Conservation (phyloP, 2,329 filamentous ascomycete genomes). For the Verticillium dahliae region DNA sequence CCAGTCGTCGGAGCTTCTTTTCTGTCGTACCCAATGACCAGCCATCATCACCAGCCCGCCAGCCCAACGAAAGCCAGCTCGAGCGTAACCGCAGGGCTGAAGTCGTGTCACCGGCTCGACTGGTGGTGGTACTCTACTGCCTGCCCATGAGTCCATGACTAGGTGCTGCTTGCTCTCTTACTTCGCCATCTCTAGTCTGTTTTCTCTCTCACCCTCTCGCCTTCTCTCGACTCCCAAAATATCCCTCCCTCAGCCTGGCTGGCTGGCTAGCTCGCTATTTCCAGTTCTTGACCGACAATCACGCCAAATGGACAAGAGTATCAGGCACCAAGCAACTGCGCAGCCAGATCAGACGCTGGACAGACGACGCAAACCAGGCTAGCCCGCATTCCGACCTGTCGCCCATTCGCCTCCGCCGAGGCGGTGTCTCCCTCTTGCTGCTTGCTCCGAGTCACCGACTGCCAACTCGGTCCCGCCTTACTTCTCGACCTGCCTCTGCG, state of each 20-base stretch:
- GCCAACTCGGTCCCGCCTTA: not conserved
- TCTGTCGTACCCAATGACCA: not conserved
- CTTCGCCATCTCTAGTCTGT: not conserved
- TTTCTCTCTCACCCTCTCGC: not conserved
- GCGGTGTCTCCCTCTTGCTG: not conserved
- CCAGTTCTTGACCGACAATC: not conserved
- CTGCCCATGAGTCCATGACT: too few relatives aligned
- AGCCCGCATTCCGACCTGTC: not conserved
- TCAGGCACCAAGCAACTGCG: not conserved
- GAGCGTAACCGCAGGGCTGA: not conserved
- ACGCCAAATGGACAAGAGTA: not conserved
- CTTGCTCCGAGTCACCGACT: not conserved
- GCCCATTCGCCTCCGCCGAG: not conserved
- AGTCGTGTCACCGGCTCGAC: not conserved
- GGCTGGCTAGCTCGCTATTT: not conserved
- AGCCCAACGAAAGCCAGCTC: not conserved
- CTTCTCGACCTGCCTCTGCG: not conserved
- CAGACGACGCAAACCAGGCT: not conserved
- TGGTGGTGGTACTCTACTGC: too few relatives aligned
- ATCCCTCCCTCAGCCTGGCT: not conserved
- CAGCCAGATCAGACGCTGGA: not conserved
- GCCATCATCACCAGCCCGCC: not conserved
- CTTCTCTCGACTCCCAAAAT: not conserved
- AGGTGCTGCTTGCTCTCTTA: not conserved
- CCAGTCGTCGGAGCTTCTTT: not conserved